phyloP scores from a whole-genome alignment of 768 basidiomycete genomes.

The Ramaria rubella region DNA sequence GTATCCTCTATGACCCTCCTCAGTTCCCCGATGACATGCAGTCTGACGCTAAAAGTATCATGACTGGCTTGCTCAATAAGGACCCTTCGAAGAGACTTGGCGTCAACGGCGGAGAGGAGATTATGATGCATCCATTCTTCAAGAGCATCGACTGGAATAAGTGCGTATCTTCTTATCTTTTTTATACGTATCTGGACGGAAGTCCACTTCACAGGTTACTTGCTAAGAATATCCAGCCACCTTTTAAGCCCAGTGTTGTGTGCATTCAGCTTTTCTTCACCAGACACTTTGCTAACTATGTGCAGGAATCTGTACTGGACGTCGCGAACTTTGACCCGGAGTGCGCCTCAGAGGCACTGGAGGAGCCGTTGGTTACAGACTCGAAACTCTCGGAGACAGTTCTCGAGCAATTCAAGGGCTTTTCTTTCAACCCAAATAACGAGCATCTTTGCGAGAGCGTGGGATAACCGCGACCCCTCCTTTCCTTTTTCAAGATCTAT shows the following conservation, averaged over 20 bases:
- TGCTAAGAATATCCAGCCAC: constrained; percentile 93
- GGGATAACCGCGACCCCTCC: too few species aligned
- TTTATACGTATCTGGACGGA: neutral
- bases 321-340: constrained; percentile 97
- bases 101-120: constrained; percentile 90
- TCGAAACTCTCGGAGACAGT: constrained; percentile 91
- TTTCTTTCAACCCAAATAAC: constrained; percentile 82
- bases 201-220: constrained; percentile 44
- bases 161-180: constrained; percentile 17
- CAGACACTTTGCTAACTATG: neutral
- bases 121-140: constrained; percentile 95
- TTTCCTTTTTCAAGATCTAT: too few species aligned
- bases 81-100: constrained; percentile 85
- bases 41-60: constrained; percentile 81
- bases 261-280: constrained; percentile 22
- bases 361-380: constrained; percentile 94
- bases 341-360: constrained; percentile 91
- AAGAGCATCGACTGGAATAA: constrained; percentile 87
- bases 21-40: constrained; percentile 87
- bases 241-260: constrained; percentile 96
- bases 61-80: constrained; percentile 81
- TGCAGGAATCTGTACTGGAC: constrained; percentile 83
- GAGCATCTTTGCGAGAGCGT: constrained; percentile 83
- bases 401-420: constrained; percentile 90
- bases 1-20: constrained; percentile 89